Percentiles rank a stretch among this genome's conserved stretches.
phyloP scores from a whole-genome alignment of 2,329 filamentous ascomycete genomes.

The Hortaea sp. region DNA sequence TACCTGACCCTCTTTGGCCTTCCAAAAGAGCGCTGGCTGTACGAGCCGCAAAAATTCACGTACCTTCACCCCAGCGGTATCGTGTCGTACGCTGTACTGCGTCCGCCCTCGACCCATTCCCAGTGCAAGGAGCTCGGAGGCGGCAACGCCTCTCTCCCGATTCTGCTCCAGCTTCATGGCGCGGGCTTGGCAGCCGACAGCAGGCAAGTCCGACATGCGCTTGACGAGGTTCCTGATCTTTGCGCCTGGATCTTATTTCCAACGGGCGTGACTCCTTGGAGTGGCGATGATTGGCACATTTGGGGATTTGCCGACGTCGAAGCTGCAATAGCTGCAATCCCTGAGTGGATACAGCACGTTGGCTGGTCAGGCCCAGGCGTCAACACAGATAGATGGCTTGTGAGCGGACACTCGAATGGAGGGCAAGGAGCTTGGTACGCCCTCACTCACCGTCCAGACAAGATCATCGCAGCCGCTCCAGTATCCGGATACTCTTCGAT shows the following conservation, averaged over 20 bases:
- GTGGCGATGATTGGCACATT: constrained; percentile 51
- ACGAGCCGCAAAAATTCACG: constrained; percentile 43
- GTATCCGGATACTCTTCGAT: constrained; percentile 50
- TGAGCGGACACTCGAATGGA: constrained; percentile 51
- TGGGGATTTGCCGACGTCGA: constrained; percentile 49
- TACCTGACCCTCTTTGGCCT: neutral
- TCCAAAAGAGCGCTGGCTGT: constrained; percentile 11
- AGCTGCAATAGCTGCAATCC: constrained; percentile 41
- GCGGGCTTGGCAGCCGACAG: constrained; percentile 47
- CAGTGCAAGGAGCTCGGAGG: constrained; percentile 6
- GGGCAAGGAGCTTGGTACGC: constrained; percentile 51
- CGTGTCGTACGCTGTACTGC: constrained; percentile 48
- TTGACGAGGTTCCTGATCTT: constrained; percentile 42
- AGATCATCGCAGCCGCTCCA: constrained; percentile 46
- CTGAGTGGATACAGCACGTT: constrained; percentile 39
- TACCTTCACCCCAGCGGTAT: constrained; percentile 44
- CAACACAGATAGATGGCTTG: constrained; percentile 40
- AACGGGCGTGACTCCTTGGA: constrained; percentile 49
- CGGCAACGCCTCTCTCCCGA: constrained; percentile 28
- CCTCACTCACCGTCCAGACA: constrained; percentile 47
- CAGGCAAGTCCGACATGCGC: constrained; percentile 34
- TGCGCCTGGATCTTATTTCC: constrained; percentile 48
- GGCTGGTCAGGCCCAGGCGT: constrained; percentile 40
- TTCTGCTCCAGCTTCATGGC: constrained; percentile 46
- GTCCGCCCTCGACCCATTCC: constrained; percentile 39